Evolutionary conservation across 2,329 filamentous ascomycete genomes (phyloP).

Genomic region (Penicillium brevicompactum): DNA sequence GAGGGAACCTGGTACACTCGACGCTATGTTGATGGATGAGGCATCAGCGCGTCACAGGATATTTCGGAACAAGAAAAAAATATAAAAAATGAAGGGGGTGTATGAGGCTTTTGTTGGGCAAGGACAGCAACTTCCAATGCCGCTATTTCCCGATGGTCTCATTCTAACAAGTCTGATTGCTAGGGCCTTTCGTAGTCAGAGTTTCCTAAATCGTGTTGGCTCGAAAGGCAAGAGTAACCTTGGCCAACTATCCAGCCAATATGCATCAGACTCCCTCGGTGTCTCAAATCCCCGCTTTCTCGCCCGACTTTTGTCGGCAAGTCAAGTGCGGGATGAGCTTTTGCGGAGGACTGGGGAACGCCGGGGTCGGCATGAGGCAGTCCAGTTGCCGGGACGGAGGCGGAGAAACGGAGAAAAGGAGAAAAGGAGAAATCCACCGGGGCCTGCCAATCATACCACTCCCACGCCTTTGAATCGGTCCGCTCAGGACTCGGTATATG

Average conservation of each 20-base stretch:
- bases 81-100: not conserved
- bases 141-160: conserved; percentile 1
- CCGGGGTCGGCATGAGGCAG: not conserved
- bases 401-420: conserved; percentile 8
- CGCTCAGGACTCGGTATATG: not conserved
- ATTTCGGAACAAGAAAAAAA: not conserved
- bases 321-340: conserved; percentile 4
- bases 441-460: conserved; percentile 1
- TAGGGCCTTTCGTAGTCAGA: not conserved
- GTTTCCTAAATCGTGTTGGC: not conserved
- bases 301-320: not conserved
- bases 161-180: not conserved
- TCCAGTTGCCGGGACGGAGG: not conserved
- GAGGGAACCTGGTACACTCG: not conserved
- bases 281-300: not conserved
- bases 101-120: not conserved
- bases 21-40: not conserved
- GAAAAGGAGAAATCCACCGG: conserved; percentile 7
- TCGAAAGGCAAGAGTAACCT: not conserved
- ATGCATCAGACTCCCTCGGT: not conserved
- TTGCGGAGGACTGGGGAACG: conserved; percentile 11
- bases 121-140: not conserved
- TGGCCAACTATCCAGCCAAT: not conserved
- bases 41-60: not conserved
- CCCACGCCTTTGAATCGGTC: not conserved